These are phyloP conservation scores for Brassica nigra DNA, from an alignment of 345 rosid species.

Conservation along the genomic window DNA sequence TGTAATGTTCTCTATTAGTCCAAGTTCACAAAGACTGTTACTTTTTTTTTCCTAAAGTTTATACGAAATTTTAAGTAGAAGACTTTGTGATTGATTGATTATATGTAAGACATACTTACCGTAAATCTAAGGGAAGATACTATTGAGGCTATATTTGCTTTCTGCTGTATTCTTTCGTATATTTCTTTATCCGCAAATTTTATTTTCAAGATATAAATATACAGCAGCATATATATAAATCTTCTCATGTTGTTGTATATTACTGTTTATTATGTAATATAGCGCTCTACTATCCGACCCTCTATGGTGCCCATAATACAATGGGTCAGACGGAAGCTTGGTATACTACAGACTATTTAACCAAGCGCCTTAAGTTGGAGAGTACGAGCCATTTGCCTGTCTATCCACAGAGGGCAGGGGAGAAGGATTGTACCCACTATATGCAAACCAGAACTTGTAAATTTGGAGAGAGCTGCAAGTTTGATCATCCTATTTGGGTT, in stretches of 20 bases:
- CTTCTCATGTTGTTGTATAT: conserved; percentile 51
- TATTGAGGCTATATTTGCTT: conserved; percentile 27
- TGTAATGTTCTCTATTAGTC: conserved; percentile 9
- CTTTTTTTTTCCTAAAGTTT: not conserved
- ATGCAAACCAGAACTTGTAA: conserved; percentile 99
- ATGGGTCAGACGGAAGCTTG: conserved; percentile 96
- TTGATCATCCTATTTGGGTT: conserved; percentile 99
- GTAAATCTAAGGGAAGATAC: conserved; percentile 20
- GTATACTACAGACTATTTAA: conserved; percentile 72
- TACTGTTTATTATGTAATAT: conserved; percentile 70
- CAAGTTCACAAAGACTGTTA: not conserved
- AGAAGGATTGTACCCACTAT: conserved; percentile 98
- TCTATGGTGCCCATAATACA: conserved; percentile 77
- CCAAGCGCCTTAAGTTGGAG: conserved; percentile 93
- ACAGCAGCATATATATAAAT: conserved; percentile 43
- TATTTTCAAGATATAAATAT: conserved; percentile 49
- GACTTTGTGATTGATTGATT: conserved; percentile 4
- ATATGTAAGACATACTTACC: conserved; percentile 15
- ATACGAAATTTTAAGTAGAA: not conserved
- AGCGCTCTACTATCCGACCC: conserved; percentile 88
- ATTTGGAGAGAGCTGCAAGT: conserved; percentile 97
- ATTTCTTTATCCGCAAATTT: conserved; percentile 26
- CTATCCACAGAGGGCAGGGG: conserved; percentile 97
- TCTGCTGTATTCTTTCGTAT: conserved; percentile 27
- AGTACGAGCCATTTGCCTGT: conserved; percentile 78